Evolutionary conservation across 352 stramenopile species (phyloP).

Genomic region (Pythium periplocum): DNA sequence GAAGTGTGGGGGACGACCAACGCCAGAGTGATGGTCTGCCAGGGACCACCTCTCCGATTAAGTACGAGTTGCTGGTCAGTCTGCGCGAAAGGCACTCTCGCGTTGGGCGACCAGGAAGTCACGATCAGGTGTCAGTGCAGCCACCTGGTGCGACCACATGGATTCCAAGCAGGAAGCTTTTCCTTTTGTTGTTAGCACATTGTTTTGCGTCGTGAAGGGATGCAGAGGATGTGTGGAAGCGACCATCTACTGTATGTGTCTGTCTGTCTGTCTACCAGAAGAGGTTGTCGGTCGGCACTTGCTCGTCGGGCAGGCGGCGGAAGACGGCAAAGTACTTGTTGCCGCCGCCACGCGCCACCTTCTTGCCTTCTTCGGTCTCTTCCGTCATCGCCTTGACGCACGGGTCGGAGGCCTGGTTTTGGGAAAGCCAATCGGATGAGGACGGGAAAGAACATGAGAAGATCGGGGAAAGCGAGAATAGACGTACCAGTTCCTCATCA

Average conservation of each 20-base stretch:
- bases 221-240: no score
- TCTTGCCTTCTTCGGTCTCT: conserved; percentile 98
- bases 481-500: conserved; percentile 76
- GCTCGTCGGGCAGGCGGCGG: conserved; percentile 56
- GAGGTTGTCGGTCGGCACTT: conserved; percentile 53
- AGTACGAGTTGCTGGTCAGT: no score
- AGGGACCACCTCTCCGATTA: no score
- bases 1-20: no score
- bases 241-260: not conserved
- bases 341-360: conserved; percentile 89
- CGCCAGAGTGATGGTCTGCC: no score
- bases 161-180: no score
- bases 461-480: not conserved
- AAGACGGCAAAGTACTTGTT: conserved; percentile 89
- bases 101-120: no score
- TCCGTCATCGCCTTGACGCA: conserved; percentile 94
- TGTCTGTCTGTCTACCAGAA: conserved; percentile 38
- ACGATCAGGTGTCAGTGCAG: no score
- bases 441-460: not conserved
- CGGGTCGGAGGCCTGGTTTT: conserved; percentile 70
- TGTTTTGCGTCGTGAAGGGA: no score
- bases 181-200: no score
- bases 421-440: conserved; percentile 2
- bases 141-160: no score
- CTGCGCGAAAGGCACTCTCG: no score